Conservation (phyloP, 2,329 filamentous ascomycete genomes). For the Beauveria sp. region DNA sequence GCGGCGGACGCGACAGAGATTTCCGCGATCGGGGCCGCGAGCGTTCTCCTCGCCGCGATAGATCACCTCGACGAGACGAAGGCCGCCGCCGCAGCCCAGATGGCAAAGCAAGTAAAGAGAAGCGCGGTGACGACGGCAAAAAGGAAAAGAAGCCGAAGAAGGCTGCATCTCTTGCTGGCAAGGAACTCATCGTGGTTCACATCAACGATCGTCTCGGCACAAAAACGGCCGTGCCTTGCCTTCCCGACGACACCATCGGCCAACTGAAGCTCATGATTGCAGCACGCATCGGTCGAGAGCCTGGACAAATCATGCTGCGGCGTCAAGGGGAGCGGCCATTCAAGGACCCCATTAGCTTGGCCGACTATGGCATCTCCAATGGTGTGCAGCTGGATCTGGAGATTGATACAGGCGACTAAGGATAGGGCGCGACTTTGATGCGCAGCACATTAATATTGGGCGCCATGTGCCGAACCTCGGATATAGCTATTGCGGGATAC, state of each 20-base stretch:
- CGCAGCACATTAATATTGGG: not conserved
- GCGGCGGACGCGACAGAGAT: slow-evolving; percentile 21
- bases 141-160: slow-evolving; percentile 31
- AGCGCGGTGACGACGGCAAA: slow-evolving; percentile 25
- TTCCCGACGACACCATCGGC: slow-evolving; percentile 75
- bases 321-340: slow-evolving; percentile 88
- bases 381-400: slow-evolving; percentile 65
- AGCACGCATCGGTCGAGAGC: slow-evolving; percentile 77
- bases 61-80: slow-evolving; percentile 17
- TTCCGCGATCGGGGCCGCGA: slow-evolving; percentile 20
- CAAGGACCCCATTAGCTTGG: slow-evolving; percentile 79
- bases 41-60: slow-evolving; percentile 11
- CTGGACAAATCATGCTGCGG: slow-evolving; percentile 87
- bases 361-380: slow-evolving; percentile 91
- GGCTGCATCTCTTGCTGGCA: slow-evolving; percentile 31
- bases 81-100: slow-evolving; percentile 14
- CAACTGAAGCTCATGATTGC: slow-evolving; percentile 90
- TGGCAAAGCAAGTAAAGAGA: slow-evolving; percentile 10
- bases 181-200: slow-evolving; percentile 89
- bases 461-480: not conserved
- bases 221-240: slow-evolving; percentile 87
- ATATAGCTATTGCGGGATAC: not conserved
- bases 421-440: not conserved
- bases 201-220: slow-evolving; percentile 94
- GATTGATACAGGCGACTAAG: slow-evolving; percentile 53